Conservation (phyloP, 306 rosid species). For the Abrus pulchellus region DNA sequence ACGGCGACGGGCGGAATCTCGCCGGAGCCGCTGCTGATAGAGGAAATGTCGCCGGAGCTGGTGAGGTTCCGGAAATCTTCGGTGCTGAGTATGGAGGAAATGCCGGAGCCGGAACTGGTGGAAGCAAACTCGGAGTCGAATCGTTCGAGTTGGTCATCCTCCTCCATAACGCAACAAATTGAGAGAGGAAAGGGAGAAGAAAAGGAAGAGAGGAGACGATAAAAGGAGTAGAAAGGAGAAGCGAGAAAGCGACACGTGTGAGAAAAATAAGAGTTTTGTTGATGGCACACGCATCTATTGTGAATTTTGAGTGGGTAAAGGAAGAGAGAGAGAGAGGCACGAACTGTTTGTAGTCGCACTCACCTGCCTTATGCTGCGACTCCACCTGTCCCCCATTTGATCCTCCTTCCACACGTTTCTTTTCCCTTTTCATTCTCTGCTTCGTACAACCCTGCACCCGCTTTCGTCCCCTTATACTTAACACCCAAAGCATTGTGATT, state of each 20-base stretch:
- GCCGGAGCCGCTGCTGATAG: slow-evolving; percentile 65
- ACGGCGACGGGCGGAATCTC: slow-evolving; percentile 55
- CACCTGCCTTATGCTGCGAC: slow-evolving; percentile 47
- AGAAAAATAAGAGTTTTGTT: slow-evolving; percentile 47
- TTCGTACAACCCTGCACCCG: not conserved
- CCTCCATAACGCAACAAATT: slow-evolving; percentile 35
- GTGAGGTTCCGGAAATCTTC: slow-evolving; percentile 47
- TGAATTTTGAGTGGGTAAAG: slow-evolving; percentile 41
- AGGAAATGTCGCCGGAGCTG: slow-evolving; percentile 67
- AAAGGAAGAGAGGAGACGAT: slow-evolving; percentile 36
- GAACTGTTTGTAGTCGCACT: slow-evolving; percentile 45
- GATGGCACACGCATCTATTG: slow-evolving; percentile 68
- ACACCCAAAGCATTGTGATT: too few species aligned
- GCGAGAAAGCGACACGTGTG: slow-evolving; percentile 71
- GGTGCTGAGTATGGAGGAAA: slow-evolving; percentile 55
- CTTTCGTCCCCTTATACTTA: not conserved
- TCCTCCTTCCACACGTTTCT: slow-evolving; percentile 37
- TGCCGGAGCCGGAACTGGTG: slow-evolving; percentile 54
- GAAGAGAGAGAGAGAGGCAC: not conserved
- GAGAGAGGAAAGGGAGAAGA: not conserved
- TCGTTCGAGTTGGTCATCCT: slow-evolving; percentile 56
- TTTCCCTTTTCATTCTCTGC: not conserved
- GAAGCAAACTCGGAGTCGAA: slow-evolving; percentile 56
- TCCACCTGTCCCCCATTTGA: slow-evolving; percentile 51
- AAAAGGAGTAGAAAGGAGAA: slow-evolving; percentile 56